These are phyloP conservation scores for Blastobotrys persicus DNA, from an alignment of 1,139 yeast genomes.

Conservation along the genomic window DNA sequence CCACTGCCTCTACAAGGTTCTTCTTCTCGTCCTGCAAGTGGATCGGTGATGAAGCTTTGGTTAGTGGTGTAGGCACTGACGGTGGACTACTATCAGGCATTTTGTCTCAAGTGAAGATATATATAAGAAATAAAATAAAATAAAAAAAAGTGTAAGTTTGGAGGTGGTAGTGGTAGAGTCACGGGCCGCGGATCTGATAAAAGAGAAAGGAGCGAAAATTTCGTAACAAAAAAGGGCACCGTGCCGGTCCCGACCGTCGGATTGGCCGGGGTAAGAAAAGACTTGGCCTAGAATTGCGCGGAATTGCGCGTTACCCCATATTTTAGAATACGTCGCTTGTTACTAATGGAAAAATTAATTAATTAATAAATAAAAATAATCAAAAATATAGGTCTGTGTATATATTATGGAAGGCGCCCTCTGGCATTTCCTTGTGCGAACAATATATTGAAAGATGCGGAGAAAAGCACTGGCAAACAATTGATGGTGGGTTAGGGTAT, in stretches of 20 bases:
- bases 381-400: too few relatives aligned
- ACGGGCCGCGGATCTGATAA: not conserved
- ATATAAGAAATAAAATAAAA: too few relatives aligned
- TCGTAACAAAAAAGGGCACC: not conserved
- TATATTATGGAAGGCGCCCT: too few relatives aligned
- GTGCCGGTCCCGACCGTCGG: not conserved
- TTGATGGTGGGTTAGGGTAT: too few relatives aligned
- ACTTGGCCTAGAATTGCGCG: not conserved
- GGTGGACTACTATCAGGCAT: slow-evolving; percentile 5
- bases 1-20: slow-evolving; percentile 15
- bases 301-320: not conserved
- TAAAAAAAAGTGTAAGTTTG: not conserved
- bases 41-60: not conserved
- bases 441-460: too few relatives aligned
- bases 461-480: too few relatives aligned
- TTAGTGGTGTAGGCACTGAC: not conserved
- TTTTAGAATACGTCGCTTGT: not conserved
- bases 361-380: too few relatives aligned
- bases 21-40: not conserved
- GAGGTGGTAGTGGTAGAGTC: not conserved
- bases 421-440: too few relatives aligned
- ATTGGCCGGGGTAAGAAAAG: too few relatives aligned
- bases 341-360: not conserved
- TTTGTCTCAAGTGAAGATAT: not conserved
- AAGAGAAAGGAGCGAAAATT: not conserved